A percentile compares a stretch with the other conserved stretches of the same genome.
phyloP scores from a whole-genome alignment of 228 moss, liverwort and hornwort species.

The Sphagnum magellanicum region DNA sequence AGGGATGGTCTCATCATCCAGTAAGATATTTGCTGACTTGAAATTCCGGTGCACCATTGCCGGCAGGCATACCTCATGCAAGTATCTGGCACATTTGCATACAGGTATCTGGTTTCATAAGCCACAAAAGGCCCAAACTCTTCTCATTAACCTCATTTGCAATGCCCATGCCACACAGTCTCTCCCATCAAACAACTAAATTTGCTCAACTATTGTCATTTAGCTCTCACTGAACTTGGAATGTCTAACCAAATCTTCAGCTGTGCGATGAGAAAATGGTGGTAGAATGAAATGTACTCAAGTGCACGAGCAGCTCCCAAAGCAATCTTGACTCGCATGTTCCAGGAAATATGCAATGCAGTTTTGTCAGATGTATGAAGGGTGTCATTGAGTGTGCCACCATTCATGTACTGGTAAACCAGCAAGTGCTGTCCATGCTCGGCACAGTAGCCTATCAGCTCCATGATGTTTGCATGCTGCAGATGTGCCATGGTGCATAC shows the following conservation, averaged over 20 bases:
- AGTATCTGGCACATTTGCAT: conserved; percentile 33
- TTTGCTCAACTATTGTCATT: background rate
- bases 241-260: too few species aligned
- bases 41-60: conserved; percentile 74
- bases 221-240: background rate
- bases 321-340: conserved; percentile 61
- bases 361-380: conserved; percentile 57
- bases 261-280: too few species aligned
- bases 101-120: background rate
- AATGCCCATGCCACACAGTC: background rate
- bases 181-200: background rate
- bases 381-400: conserved; percentile 56
- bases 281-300: conserved; percentile 34
- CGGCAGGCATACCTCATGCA: conserved; percentile 72
- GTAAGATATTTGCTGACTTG: conserved; percentile 68
- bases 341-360: conserved; percentile 56
- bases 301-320: conserved; percentile 74
- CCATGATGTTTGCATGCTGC: conserved; percentile 54
- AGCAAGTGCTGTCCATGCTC: conserved; percentile 70
- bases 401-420: conserved; percentile 53
- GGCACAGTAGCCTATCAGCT: conserved; percentile 62
- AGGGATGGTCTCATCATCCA: conserved; percentile 65
- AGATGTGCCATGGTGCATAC: conserved; percentile 58
- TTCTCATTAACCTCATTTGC: background rate
- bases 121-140: background rate